Evolutionary conservation across 2,329 filamentous ascomycete genomes (phyloP).

Genomic region (Colletotrichum incanum): DNA sequence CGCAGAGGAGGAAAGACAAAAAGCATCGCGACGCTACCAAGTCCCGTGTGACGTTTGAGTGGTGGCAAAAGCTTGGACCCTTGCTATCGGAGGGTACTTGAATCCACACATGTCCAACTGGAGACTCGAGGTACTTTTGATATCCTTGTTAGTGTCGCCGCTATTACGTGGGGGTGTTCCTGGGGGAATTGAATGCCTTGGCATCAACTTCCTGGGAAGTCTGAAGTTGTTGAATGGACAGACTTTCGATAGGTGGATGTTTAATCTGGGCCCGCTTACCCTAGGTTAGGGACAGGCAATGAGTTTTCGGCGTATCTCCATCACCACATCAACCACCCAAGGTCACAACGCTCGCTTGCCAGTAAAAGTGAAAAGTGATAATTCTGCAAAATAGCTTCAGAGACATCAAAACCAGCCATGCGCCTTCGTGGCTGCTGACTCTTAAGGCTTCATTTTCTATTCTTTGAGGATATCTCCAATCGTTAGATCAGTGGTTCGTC

Average conservation of each 20-base stretch:
- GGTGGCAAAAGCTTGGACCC: constrained; percentile 18
- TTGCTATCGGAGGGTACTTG: not conserved
- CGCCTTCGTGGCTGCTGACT: too few relatives aligned
- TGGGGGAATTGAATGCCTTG: not conserved
- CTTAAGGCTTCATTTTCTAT: too few relatives aligned
- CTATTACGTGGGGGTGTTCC: not conserved
- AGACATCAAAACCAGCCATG: too few relatives aligned
- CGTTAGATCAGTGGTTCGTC: too few relatives aligned
- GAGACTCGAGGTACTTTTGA: not conserved
- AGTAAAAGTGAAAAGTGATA: not conserved
- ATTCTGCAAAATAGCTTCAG: too few relatives aligned
- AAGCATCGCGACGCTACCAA: not conserved
- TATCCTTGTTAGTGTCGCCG: not conserved
- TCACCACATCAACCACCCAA: not conserved
- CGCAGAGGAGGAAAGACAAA: not conserved
- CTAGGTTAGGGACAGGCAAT: not conserved
- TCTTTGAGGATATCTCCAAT: too few relatives aligned
- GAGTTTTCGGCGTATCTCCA: not conserved
- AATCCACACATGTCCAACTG: accelerated
- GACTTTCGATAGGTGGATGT: not conserved
- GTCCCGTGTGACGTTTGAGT: not conserved
- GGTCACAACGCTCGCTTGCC: not conserved
- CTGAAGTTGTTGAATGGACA: not conserved
- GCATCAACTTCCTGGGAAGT: too few relatives aligned
- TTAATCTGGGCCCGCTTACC: not conserved